phyloP scores from a whole-genome alignment of 331 rosid species.

The Cucumis variabilis region DNA sequence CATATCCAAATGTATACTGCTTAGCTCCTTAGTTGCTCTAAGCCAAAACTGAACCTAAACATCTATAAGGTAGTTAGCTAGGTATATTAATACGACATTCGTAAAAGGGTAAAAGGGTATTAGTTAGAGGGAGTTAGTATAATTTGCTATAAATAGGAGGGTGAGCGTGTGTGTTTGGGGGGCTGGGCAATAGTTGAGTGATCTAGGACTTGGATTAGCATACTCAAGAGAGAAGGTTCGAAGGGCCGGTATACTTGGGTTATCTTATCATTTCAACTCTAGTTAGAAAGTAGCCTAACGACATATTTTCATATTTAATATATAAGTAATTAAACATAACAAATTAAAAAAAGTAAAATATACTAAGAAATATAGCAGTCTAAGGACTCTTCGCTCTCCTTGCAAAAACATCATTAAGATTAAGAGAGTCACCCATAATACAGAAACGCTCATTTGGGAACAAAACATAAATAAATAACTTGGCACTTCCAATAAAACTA shows the following conservation, averaged over 20 bases:
- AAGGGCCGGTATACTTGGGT: too few relatives aligned
- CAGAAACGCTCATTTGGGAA: neutral
- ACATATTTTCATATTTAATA: neutral
- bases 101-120: too few relatives aligned
- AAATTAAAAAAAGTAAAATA: neutral
- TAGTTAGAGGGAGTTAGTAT: too few relatives aligned
- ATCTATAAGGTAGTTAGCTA: too few relatives aligned
- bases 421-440: neutral
- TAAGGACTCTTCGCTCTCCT: neutral
- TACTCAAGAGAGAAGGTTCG: too few relatives aligned
- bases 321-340: neutral
- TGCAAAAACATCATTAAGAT: neutral
- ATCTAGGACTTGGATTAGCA: too few relatives aligned
- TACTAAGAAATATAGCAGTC: neutral
- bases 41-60: neutral
- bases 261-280: too few relatives aligned
- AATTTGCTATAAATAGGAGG: too few relatives aligned
- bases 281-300: too few relatives aligned
- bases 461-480: neutral
- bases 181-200: too few relatives aligned
- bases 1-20: neutral
- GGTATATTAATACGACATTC: too few relatives aligned
- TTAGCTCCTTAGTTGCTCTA: neutral
- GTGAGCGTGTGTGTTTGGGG: too few relatives aligned
- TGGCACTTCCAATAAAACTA: neutral